These are phyloP conservation scores for Wickerhamomyces alni DNA, from an alignment of 805 yeast species.

Conservation along the genomic window DNA sequence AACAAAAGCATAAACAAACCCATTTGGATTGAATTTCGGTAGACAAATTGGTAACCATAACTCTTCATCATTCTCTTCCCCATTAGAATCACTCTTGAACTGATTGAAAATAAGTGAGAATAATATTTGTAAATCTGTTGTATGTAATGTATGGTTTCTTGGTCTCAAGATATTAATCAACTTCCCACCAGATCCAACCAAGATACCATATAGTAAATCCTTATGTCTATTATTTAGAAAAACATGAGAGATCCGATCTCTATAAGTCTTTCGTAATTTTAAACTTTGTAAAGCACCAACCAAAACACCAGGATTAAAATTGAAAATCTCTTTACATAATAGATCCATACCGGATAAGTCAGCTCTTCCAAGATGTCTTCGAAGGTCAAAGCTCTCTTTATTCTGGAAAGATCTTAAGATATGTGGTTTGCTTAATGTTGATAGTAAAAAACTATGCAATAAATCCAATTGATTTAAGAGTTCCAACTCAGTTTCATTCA, in stretches of 20 bases:
- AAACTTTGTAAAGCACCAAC: constrained; percentile 64
- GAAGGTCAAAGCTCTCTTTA: constrained; percentile 74
- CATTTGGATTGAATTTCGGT: constrained; percentile 84
- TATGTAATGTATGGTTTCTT: constrained; percentile 66
- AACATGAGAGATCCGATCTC: constrained; percentile 53
- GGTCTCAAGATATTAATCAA: constrained; percentile 73
- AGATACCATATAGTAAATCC: constrained; percentile 67
- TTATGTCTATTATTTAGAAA: constrained; percentile 42
- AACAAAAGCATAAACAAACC: constrained; percentile 80
- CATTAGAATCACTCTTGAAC: constrained; percentile 25
- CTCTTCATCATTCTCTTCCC: constrained; percentile 67
- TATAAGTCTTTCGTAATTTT: constrained; percentile 47
- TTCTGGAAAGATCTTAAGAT: constrained; percentile 61
- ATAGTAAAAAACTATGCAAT: constrained; percentile 70
- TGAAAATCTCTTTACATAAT: constrained; percentile 47
- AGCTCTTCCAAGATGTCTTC: constrained; percentile 68
- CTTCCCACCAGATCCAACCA: constrained; percentile 58
- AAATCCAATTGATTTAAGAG: constrained; percentile 61
- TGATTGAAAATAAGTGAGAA: constrained; percentile 60
- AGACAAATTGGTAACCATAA: constrained; percentile 92
- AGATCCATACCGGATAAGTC: constrained; percentile 69
- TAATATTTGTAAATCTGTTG: constrained; percentile 73
- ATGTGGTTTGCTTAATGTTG: constrained; percentile 78
- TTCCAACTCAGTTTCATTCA: constrained; percentile 46
- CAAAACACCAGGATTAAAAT: constrained; percentile 51